Evolutionary conservation across 495 filamentous ascomycete species (phyloP), one percentile per base, ranked within the genome.

Genomic region (Hapsidospora chrysogenum): DNA sequence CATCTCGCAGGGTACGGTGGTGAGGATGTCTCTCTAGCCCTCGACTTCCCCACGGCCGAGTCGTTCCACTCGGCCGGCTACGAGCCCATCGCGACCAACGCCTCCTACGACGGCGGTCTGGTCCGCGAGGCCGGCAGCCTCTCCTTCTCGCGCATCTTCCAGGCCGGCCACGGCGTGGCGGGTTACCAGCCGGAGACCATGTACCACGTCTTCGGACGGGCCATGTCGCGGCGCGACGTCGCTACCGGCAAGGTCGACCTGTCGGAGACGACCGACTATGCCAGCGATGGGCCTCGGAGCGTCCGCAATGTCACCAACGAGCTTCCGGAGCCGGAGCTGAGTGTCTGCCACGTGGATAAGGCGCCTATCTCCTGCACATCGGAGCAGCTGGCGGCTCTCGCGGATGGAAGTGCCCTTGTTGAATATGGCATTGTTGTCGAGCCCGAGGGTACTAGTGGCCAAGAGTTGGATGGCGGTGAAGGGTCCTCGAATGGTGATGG

Each of bases 91-190:
- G 51, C 61, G 13, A 69, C 72, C 46, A 43, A 51, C 17, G 52
- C 45, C 31, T 72, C 75, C 39, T 49, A 70, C 20, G 67, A 65
- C 31, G 80, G 80, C 3, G n/a, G n/a, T n/a, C 69, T 72, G 30
- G 73, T 79, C 17, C 66, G 75, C 8, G 75, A 83, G 42, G 66
- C 66, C 36, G 76, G 70, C 15, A 70, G 75, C 48, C 74, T 81
- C 40, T 73, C 72, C 20, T 85, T 83, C 49, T 63, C 68, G 18
- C 65, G 78, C 2, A 61, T 83, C 8, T 83, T 75, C 47, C 61
- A 80, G 42, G 70, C 74, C 9, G 80, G 80, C 0, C 80, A 85
- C 45, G 66, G 72, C 34, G 70, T 81, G 8, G 77, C 79, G 1
- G 70, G 76, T 25, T 82, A 80, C 45, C 75, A 80, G 47, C 76